These are phyloP conservation scores for Nicotiana paniculata DNA, from an alignment of 257 asterid genomes.

Conservation along the genomic window DNA sequence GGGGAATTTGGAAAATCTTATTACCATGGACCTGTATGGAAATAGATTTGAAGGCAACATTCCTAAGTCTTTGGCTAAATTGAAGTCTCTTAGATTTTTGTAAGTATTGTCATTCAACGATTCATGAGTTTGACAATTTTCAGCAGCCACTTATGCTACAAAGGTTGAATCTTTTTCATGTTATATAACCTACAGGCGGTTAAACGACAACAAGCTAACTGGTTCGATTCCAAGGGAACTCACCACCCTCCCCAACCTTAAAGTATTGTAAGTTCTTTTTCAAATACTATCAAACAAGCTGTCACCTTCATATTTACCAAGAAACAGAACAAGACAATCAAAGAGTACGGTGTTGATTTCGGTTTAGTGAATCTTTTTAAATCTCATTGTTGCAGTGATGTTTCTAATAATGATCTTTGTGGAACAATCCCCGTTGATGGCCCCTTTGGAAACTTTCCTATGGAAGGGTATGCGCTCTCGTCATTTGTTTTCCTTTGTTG, in stretches of 20 bases:
- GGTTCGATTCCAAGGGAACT: slow-evolving; percentile 93
- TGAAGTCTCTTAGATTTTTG: slow-evolving; percentile 74
- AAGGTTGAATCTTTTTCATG: not conserved
- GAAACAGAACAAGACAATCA: not conserved
- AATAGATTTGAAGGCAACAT: slow-evolving; percentile 59
- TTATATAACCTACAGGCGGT: slow-evolving; percentile 36
- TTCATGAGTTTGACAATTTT: not conserved
- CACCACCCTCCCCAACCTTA: slow-evolving; percentile 58
- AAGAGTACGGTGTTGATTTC: not conserved
- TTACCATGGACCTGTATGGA: slow-evolving; percentile 83
- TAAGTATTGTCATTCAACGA: slow-evolving; percentile 26
- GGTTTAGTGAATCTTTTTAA: not conserved
- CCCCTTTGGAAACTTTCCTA: slow-evolving; percentile 57
- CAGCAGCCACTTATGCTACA: not conserved
- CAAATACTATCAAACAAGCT: not conserved
- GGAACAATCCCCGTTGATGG: slow-evolving; percentile 94
- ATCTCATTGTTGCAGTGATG: slow-evolving; percentile 53
- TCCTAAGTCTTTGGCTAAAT: slow-evolving; percentile 56
- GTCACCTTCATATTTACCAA: not conserved
- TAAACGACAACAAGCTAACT: slow-evolving; percentile 65
- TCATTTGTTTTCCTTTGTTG: not conserved
- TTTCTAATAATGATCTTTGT: slow-evolving; percentile 69
- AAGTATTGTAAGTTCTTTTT: slow-evolving; percentile 52
- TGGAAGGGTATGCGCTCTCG: slow-evolving; percentile 69
- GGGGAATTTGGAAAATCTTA: slow-evolving; percentile 56